Percentiles rank a stretch among this genome's conserved stretches.
Evolutionary conservation across 441 rosid genomes (phyloP).

Genomic region (Adansonia madagascariensis): DNA sequence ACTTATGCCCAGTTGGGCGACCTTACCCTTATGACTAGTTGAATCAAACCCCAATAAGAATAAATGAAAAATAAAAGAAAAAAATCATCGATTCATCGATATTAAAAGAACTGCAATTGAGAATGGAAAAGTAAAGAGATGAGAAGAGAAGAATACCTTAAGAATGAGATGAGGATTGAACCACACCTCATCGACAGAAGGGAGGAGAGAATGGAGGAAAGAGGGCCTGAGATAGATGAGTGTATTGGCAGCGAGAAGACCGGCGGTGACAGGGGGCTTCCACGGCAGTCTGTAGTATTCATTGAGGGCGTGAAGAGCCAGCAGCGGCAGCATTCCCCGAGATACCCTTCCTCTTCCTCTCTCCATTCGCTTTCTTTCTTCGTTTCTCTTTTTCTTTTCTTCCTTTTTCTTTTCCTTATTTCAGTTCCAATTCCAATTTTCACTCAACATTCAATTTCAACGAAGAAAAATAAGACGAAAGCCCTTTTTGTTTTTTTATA

Average conservation of each 20-base stretch:
- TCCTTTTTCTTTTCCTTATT: neutral
- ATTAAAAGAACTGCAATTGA: too few relatives aligned
- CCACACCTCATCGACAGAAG: slow-evolving; percentile 70
- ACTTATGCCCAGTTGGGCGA: neutral
- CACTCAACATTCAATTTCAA: neutral
- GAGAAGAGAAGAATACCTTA: slow-evolving; percentile 50
- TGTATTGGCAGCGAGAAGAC: slow-evolving; percentile 71
- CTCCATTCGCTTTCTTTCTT: slow-evolving; percentile 26
- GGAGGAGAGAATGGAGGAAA: slow-evolving; percentile 56
- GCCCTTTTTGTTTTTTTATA: neutral
- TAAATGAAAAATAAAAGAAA: too few relatives aligned
- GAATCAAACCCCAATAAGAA: neutral
- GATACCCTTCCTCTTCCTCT: slow-evolving; percentile 47
- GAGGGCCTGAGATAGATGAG: slow-evolving; percentile 73
- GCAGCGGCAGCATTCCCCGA: slow-evolving; percentile 71
- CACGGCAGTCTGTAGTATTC: slow-evolving; percentile 79
- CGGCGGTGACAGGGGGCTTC: slow-evolving; percentile 94
- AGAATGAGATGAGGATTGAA: slow-evolving; percentile 87
- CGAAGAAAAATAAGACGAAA: neutral
- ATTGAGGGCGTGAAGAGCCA: slow-evolving; percentile 67
- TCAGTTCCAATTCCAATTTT: neutral
- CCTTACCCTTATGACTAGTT: neutral
- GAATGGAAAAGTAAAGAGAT: too few relatives aligned
- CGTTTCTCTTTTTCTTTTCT: too few relatives aligned
- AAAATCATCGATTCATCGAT: too few relatives aligned